Base-by-base conservation (phyloP, 1,284 basidiomycete genomes). In the Austroboletus novae-zelandiae region DNA sequence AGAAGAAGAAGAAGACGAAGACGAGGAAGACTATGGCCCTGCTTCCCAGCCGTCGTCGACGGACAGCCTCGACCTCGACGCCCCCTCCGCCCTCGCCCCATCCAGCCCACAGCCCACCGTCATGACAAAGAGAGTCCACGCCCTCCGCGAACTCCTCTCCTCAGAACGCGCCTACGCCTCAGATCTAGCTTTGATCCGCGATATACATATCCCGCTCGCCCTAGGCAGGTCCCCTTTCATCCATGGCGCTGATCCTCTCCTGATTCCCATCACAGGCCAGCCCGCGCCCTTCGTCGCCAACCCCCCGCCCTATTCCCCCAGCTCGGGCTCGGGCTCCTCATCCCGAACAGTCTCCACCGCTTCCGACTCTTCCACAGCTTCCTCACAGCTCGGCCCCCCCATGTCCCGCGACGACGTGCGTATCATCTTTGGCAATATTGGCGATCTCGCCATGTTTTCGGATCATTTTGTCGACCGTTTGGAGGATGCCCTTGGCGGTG, bases 131-230 rank as follows among this genome's bases (percentile, higher is more conserved):
- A 83, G 94, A 25, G 78, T 84, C 23, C 89, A 96, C 64, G 87
- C 93, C 2, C 73, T 98, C 32, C 80, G 86, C 43, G 94, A 98
- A 62, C 75, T 95, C 20, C 78, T 92, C 40, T 80, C 82, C 11
- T 94, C 91, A 18, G 94, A 98, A 66, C 77, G 88, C 27, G 84
- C 89, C 0, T 96, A 96, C 69, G 91, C 94, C 1, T 86, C 83
- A 10, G 94, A 98, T 73, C 77, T 98, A 18, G 86, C 86, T 4
- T 75, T 97, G 44, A 83, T 97, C 47, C 78, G 87, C 42, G 89
- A 94, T 58, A 81, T 95, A 27, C 91, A 94, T 65, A 82, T 94
- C 41, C 87, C 87, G 9, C 70, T 89, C 50, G 88, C 88, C 30
- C 69, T 84, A 62, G 88, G 89, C 79, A 67, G 52, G 73, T 65